phyloP scores from a whole-genome alignment of 2,329 filamentous ascomycete species.

The Aspergillus arachidicola region DNA sequence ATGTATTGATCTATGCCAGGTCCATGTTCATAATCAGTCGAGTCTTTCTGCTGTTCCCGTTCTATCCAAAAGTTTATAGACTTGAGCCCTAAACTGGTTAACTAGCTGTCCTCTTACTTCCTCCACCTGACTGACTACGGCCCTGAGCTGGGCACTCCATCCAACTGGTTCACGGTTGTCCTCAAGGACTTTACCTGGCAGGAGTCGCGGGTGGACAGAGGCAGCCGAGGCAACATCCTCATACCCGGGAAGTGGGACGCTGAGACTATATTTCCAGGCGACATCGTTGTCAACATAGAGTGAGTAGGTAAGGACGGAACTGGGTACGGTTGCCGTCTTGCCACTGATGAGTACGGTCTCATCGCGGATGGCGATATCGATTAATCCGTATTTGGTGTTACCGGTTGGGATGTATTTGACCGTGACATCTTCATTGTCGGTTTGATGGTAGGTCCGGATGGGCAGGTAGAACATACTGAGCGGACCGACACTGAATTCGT shows the following conservation, averaged over 20 bases:
- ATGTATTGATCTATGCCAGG: background rate
- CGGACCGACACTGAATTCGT: slow-evolving; percentile 91
- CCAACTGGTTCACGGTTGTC: slow-evolving; percentile 27
- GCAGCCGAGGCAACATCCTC: slow-evolving; percentile 7
- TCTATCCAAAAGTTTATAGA: slow-evolving; percentile 21
- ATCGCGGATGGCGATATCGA: slow-evolving; percentile 73
- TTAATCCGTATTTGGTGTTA: slow-evolving; percentile 83
- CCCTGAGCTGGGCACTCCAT: slow-evolving; percentile 26
- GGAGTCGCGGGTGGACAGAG: slow-evolving; percentile 21
- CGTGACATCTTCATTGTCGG: slow-evolving; percentile 77
- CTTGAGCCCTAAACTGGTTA: slow-evolving; percentile 12
- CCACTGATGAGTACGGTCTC: slow-evolving; percentile 34
- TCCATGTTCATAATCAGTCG: slow-evolving; percentile 9
- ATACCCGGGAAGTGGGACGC: slow-evolving; percentile 33
- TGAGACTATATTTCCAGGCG: slow-evolving; percentile 64
- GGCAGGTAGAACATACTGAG: slow-evolving; percentile 94
- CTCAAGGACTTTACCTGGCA: slow-evolving; percentile 36
- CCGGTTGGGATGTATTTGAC: slow-evolving; percentile 82
- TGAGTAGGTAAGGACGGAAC: slow-evolving; percentile 74
- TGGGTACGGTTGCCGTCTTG: slow-evolving; percentile 21
- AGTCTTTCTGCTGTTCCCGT: slow-evolving; percentile 22
- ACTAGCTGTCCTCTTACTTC: slow-evolving; percentile 16
- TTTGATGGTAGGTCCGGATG: slow-evolving; percentile 78
- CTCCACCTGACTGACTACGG: slow-evolving; percentile 23
- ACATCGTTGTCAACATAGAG: slow-evolving; percentile 81